Evolutionary conservation across 768 basidiomycete species (phyloP), one percentile per base, ranked within the genome.

Genomic region (Obba rivulosa): DNA sequence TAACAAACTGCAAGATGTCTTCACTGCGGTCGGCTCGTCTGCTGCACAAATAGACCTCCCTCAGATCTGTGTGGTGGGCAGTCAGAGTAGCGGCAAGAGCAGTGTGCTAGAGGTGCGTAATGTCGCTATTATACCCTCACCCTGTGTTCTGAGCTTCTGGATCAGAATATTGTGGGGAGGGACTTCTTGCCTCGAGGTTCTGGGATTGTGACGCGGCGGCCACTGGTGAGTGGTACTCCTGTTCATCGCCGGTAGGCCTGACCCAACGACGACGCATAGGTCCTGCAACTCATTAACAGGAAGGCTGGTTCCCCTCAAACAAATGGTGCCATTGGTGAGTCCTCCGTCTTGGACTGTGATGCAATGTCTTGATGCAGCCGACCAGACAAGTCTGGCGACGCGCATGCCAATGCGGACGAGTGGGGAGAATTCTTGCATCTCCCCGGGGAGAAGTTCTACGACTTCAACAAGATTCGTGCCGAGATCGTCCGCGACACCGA

Each of bases 381-480:
- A 34, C 31, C 61, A 63, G 51, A 59, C 51, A 62, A 71, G 73
- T 68, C 50, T 58, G 53, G 77, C 56, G 88, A 89, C 70, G 83
- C 85, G 52, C 73, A 79, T 23, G 90, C 87, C 67, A 98, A 98
- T 65, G 74, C 83, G 47, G 83, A 96, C 58, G 96, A 98, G 68
- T 99, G 96, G 96, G 96, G 95, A 58, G 96, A 99, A 69, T 99
- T 99, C 77, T 75, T 97, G 24, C 92, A 93, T 60, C 78, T 97
- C 34, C 96, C 95, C 0, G 88, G 89, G 51, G 89, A 98, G 73
- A 99, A 98, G 70, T 94, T 98, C 70, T 91, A 85, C 66, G 95
- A 99, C 72, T 99, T 99, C 71, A 77, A 83, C 68, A 94, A 96
- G 76, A 96, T 98, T 64, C 77, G 95, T 49, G 90, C 87, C 35